These are phyloP conservation scores for Boletus rex-veris DNA, from an alignment of 768 basidiomycete genomes.

Conservation along the genomic window DNA sequence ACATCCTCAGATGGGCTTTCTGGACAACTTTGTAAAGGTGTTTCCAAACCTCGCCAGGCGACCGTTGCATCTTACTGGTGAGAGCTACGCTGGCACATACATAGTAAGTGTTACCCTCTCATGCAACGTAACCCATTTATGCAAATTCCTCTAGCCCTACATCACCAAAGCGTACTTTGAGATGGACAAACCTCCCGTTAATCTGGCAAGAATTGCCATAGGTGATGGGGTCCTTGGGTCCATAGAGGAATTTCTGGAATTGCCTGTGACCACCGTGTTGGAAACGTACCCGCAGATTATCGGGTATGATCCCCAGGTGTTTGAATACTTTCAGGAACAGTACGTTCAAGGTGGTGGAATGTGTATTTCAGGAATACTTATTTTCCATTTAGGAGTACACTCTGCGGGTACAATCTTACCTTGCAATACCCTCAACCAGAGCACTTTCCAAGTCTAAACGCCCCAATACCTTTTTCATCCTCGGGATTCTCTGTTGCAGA, in stretches of 20 bases:
- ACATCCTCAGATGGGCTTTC: conserved; percentile 57
- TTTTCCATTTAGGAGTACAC: not conserved
- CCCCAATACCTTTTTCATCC: not conserved
- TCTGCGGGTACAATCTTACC: not conserved
- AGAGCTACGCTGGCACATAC: conserved; percentile 72
- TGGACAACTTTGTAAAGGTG: conserved; percentile 66
- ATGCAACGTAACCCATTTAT: not conserved
- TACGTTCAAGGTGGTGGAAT: conserved; percentile 31
- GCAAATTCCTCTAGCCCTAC: conserved; percentile 54
- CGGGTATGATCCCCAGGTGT: conserved; percentile 62
- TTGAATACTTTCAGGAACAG: conserved; percentile 65
- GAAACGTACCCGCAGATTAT: conserved; percentile 75
- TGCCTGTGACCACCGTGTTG: conserved; percentile 58
- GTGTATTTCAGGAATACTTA: not conserved
- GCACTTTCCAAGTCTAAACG: not conserved
- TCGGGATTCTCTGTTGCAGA: not conserved
- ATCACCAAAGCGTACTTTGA: conserved; percentile 69
- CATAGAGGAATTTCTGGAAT: conserved; percentile 43
- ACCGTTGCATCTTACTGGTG: conserved; percentile 65
- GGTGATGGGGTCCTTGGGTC: conserved; percentile 62
- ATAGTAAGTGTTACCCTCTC: conserved; percentile 50
- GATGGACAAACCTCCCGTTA: conserved; percentile 60
- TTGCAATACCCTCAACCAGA: not conserved
- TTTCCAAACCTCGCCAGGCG: conserved; percentile 64
- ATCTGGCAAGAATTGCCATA: conserved; percentile 60